Conservation (phyloP, 805 yeast genomes). For the Maudiozyma serrabonitensis region DNA sequence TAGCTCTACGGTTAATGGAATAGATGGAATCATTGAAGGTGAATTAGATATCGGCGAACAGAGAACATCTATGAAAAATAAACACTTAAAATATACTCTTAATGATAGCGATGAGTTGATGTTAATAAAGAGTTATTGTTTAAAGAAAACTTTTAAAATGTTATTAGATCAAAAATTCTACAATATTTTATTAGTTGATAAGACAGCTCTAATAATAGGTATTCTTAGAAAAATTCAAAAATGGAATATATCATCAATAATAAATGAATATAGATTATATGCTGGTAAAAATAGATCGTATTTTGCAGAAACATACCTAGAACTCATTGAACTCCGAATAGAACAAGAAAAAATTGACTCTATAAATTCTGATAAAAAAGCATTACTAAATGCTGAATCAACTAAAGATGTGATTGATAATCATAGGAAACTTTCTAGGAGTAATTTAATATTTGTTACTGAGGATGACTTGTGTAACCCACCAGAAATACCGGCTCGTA, state of each 20-base stretch:
- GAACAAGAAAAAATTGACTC: slow-evolving; percentile 16
- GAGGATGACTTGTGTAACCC: slow-evolving; percentile 23
- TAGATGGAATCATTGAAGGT: background rate
- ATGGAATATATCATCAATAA: slow-evolving; percentile 80
- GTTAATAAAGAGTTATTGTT: slow-evolving; percentile 57
- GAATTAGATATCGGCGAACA: background rate
- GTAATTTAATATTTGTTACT: slow-evolving; percentile 12
- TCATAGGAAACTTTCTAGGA: slow-evolving; percentile 7
- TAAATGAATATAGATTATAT: slow-evolving; percentile 75
- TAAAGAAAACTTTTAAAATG: slow-evolving; percentile 56
- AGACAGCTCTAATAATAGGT: slow-evolving; percentile 72
- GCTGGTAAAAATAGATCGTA: slow-evolving; percentile 67
- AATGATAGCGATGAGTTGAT: slow-evolving; percentile 55
- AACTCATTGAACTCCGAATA: slow-evolving; percentile 43
- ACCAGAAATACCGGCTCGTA: slow-evolving; percentile 22
- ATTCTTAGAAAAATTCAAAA: slow-evolving; percentile 71
- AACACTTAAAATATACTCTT: slow-evolving; percentile 12
- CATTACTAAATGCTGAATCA: background rate
- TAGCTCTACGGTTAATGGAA: background rate
- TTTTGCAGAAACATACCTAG: slow-evolving; percentile 73
- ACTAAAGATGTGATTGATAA: background rate
- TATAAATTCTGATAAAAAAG: background rate
- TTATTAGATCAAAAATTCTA: slow-evolving; percentile 52
- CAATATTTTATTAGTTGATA: slow-evolving; percentile 68
- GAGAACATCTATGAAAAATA: background rate